These are phyloP conservation scores for Fibroporia radiculosa DNA, from an alignment of 768 basidiomycete species.

Conservation along the genomic window DNA sequence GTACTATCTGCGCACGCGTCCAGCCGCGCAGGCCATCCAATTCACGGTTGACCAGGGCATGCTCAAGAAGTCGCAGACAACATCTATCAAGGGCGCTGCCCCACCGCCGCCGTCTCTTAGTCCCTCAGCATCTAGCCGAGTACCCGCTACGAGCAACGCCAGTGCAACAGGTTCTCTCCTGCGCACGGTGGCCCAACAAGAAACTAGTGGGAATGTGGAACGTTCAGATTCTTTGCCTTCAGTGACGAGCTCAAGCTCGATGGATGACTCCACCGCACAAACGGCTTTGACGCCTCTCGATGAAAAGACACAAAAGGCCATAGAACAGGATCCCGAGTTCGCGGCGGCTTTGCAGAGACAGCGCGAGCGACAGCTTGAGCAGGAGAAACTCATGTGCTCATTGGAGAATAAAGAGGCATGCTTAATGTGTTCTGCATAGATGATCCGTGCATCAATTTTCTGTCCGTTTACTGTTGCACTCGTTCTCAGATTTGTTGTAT, in stretches of 20 bases:
- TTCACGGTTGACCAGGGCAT: conserved; percentile 89
- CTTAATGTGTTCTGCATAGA: conserved; percentile 82
- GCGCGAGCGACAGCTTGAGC: conserved; percentile 67
- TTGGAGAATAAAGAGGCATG: conserved; percentile 93
- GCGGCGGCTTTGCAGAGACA: conserved; percentile 69
- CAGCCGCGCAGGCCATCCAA: conserved; percentile 93
- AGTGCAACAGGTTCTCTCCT: background rate
- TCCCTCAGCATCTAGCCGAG: conserved; percentile 1
- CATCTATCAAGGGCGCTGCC: background rate
- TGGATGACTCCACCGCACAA: conserved; percentile 7
- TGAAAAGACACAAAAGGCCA: conserved; percentile 44
- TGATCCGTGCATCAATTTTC: background rate
- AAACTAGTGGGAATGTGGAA: conserved; percentile 10
- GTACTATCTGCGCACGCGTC: conserved; percentile 94
- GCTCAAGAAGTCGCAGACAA: conserved; percentile 46
- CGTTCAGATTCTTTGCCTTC: conserved; percentile 21
- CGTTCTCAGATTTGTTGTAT: background rate
- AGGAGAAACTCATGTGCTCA: conserved; percentile 76
- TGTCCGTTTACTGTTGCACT: background rate
- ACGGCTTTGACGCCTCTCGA: conserved; percentile 34
- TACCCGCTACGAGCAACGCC: background rate
- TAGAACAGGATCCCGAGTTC: conserved; percentile 63
- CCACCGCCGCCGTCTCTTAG: background rate
- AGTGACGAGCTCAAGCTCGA: conserved; percentile 8
- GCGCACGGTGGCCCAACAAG: background rate